Conservation (phyloP, 129 eudicot genomes). For the Heracleum sosnowskyi region DNA sequence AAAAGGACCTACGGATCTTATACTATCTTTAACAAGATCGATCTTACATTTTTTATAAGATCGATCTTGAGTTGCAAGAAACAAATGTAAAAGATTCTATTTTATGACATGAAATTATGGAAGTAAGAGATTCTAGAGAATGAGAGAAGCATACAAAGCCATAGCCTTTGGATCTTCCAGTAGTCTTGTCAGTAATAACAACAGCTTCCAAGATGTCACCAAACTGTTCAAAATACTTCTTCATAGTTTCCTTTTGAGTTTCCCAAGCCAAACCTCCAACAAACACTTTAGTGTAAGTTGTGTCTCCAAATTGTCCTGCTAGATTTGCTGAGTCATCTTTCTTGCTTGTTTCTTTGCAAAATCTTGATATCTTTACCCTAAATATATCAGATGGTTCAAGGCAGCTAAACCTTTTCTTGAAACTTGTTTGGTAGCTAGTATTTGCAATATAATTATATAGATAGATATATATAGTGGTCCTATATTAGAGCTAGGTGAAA, state of each 20-base stretch:
- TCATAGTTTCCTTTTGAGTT: slow-evolving; percentile 89
- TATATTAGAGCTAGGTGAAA: neutral
- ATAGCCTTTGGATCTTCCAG: slow-evolving; percentile 96
- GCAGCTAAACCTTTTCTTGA: neutral
- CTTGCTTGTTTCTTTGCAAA: neutral
- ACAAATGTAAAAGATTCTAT: too few relatives aligned
- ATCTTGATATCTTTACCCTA: too few relatives aligned
- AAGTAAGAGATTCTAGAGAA: too few relatives aligned
- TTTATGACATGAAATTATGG: too few relatives aligned
- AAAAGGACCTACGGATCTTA: too few relatives aligned
- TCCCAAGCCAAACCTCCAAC: slow-evolving; percentile 99
- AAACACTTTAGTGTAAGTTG: slow-evolving; percentile 89
- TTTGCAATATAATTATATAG: too few relatives aligned
- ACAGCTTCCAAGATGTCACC: slow-evolving; percentile 98
- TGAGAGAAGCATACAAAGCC: slow-evolving; percentile 58
- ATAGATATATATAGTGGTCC: slow-evolving; percentile 1
- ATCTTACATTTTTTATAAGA: too few relatives aligned
- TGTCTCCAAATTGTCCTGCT: slow-evolving; percentile 81
- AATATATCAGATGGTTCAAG: neutral
- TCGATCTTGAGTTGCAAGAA: too few relatives aligned
- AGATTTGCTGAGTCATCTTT: slow-evolving; percentile 23
- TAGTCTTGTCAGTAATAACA: slow-evolving; percentile 82
- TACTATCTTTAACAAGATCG: too few relatives aligned
- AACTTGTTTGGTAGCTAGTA: neutral
- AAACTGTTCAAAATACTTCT: slow-evolving; percentile 79